These are phyloP conservation scores for Stephanodiscus triporus DNA, from an alignment of 108 stramenopile genomes.

Conservation along the genomic window DNA sequence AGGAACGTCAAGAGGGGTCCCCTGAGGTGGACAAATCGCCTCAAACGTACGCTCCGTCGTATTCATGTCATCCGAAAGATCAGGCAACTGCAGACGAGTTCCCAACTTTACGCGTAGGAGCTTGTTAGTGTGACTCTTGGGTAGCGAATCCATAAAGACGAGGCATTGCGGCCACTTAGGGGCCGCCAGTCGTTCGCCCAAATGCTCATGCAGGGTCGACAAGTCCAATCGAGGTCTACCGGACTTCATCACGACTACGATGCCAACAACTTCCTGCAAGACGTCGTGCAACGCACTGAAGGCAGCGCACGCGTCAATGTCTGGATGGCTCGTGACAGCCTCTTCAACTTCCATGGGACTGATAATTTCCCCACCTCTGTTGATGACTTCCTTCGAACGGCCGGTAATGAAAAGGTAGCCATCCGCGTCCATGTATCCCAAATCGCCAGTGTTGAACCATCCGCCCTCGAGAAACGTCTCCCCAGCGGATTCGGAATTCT, in stretches of 20 bases:
- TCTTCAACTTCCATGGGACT: slow-evolving; percentile 82
- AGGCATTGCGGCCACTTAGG: slow-evolving; percentile 68
- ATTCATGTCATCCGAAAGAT: slow-evolving; percentile 56
- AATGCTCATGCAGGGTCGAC: slow-evolving; percentile 48
- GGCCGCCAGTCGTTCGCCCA: slow-evolving; percentile 47
- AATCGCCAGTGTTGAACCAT: slow-evolving; percentile 87
- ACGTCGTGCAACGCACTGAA: slow-evolving; percentile 61
- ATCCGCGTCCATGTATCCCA: slow-evolving; percentile 73
- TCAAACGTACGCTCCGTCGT: slow-evolving; percentile 57
- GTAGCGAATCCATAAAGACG: slow-evolving; percentile 66
- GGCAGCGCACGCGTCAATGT: slow-evolving; percentile 45
- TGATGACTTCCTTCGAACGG: slow-evolving; percentile 85
- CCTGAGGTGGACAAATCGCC: slow-evolving; percentile 59
- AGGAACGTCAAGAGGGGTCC: slow-evolving; percentile 51
- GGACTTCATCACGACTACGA: slow-evolving; percentile 56
- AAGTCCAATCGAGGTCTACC: slow-evolving; percentile 49
- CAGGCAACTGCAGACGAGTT: slow-evolving; percentile 52
- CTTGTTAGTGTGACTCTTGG: slow-evolving; percentile 68
- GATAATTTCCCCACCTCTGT: slow-evolving; percentile 84
- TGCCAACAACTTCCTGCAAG: slow-evolving; percentile 73
- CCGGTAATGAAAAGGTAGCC: slow-evolving; percentile 79
- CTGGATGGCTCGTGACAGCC: slow-evolving; percentile 50
- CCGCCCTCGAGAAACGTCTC: slow-evolving; percentile 35
- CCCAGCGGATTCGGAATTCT: neutral
- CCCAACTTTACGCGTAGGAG: slow-evolving; percentile 59